phyloP scores from a whole-genome alignment of 1,139 yeast species.

The Arxiozyma slooffiae region DNA sequence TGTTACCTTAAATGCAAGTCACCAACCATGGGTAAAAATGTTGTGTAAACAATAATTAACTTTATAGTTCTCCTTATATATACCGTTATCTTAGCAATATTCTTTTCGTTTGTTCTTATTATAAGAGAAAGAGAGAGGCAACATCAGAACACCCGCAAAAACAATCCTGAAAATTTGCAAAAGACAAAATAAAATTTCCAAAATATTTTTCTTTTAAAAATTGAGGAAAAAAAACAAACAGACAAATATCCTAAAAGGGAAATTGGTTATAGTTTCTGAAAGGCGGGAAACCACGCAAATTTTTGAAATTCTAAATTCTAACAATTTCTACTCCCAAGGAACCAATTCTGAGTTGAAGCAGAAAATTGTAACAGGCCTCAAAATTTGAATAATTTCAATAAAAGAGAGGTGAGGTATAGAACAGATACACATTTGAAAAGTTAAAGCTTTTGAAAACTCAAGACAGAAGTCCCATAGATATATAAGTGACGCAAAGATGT shows the following conservation, averaged over 20 bases:
- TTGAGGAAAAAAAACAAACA: no score
- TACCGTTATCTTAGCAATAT: background rate
- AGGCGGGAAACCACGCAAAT: background rate
- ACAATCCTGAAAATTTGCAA: background rate
- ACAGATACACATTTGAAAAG: background rate
- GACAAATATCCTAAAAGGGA: background rate
- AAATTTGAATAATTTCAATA: background rate
- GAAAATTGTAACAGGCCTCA: background rate
- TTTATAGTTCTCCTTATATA: background rate
- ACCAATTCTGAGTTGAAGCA: background rate
- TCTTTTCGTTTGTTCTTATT: background rate
- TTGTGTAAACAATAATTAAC: background rate
- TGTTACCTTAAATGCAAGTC: constrained; percentile 40
- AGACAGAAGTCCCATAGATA: constrained; percentile 2
- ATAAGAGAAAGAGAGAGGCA: background rate
- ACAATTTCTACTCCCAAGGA: background rate
- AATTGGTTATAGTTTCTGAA: background rate
- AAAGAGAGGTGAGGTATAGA: background rate
- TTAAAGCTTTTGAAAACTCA: background rate
- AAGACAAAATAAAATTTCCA: no score
- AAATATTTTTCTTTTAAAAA: background rate
- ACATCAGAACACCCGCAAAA: constrained; percentile 1
- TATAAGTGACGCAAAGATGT: constrained; percentile 16
- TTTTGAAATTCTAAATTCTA: background rate
- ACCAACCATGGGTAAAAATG: constrained; percentile 66